Conservation (phyloP, 805 yeast genomes). For the Cephaloascus fragrans region DNA sequence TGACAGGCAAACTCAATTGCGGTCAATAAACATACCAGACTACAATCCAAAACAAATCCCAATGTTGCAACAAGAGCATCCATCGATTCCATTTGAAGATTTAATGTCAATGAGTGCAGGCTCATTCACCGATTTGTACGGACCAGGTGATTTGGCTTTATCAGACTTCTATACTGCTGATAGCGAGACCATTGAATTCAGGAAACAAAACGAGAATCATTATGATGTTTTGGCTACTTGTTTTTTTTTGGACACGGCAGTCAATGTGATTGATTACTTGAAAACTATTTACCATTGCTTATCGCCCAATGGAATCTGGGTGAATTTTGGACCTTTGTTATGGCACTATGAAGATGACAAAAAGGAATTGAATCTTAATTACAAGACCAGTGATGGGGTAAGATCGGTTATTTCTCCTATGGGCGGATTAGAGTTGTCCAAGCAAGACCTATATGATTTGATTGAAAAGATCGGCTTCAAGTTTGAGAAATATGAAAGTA, state of each 20-base stretch:
- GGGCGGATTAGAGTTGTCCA: constrained; percentile 50
- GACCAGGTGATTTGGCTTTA: constrained; percentile 29
- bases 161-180: constrained; percentile 27
- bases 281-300: constrained; percentile 36
- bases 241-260: constrained; percentile 57
- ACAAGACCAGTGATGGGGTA: constrained; percentile 12
- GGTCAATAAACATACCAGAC: constrained; percentile 48
- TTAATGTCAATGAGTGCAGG: constrained; percentile 69
- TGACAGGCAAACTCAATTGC: constrained; percentile 33
- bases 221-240: constrained; percentile 44
- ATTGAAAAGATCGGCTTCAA: constrained; percentile 40
- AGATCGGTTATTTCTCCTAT: constrained; percentile 19
- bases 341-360: constrained; percentile 63
- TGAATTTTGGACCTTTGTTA: constrained; percentile 58
- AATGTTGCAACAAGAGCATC: constrained; percentile 18
- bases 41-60: constrained; percentile 28
- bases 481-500: constrained; percentile 32
- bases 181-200: constrained; percentile 27
- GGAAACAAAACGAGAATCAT: constrained; percentile 22
- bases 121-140: constrained; percentile 59
- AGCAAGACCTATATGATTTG: constrained; percentile 42
- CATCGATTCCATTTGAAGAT: constrained; percentile 32
- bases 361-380: constrained; percentile 12
- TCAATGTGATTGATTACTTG: constrained; percentile 48
- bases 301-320: constrained; percentile 41